Evolutionary conservation across 495 filamentous ascomycete genomes (phyloP), one percentile per base, ranked within the genome.

Genomic region (Aspergillus coremiiformis): DNA sequence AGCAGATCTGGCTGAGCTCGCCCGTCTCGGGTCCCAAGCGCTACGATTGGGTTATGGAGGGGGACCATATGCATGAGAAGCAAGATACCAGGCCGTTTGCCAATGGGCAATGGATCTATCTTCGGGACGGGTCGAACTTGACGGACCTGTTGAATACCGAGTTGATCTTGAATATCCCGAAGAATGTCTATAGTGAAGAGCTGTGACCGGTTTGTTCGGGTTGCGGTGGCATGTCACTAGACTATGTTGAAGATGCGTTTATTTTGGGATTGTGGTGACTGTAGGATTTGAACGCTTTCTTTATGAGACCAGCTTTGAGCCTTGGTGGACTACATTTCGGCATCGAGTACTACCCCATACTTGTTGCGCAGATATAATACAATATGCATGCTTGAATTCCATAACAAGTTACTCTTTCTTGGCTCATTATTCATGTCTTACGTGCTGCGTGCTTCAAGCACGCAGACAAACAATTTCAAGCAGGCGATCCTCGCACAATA

Each of bases 1-100:
- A 85, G 72, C 93, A 98, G 67, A 92, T 98, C 61, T 98, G 94
- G 93, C 82, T 98, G 22, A 90, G 87, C 29, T 95, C 90, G 17
- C 93, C 93, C 5, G 75, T 86, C 41, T 86, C 86, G n/a, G 93
- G 93, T 0, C 94, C 94, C 1, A 96, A 95, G 68, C 81, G 89
- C 44, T 97, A 84, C 69, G 89, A 96, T 61, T 97, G 86, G 77
- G 85, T 94, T 21, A 60, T 87, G 21, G 54, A 74, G 30, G 80
- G 81, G 27, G 87, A 90, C 52, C 74, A 77, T 41, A 83, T 86
- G 71, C 74, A 85, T 44, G 75, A 88, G 57, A 90, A 90, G 71
- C 82, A 89, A 64, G 85, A 83, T 24, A 83, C 78, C 0, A 81
- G 83, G 6, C 64, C 65, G 5, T 73, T 68, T 49, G 57, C 57